phyloP scores from a whole-genome alignment of 805 yeast genomes.

The Hanseniaspora valbyensis region DNA sequence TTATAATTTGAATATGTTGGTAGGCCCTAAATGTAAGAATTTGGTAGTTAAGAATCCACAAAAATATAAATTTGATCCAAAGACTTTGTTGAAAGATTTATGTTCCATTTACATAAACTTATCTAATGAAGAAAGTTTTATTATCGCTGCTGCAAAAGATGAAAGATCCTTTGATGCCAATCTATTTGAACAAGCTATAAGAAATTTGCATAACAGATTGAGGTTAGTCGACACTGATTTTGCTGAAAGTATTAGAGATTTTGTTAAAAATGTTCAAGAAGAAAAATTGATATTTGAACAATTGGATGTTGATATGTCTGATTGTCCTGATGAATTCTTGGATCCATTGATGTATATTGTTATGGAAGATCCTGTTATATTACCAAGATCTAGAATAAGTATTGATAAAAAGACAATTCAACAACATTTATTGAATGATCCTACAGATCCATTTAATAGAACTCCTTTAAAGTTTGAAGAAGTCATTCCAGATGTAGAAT shows the following conservation, averaged over 20 bases:
- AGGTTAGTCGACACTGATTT: constrained; percentile 45
- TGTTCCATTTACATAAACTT: constrained; percentile 69
- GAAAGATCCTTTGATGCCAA: constrained; percentile 71
- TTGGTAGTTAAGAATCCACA: constrained; percentile 78
- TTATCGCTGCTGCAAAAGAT: constrained; percentile 76
- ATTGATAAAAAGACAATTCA: constrained; percentile 88
- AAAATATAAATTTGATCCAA: constrained; percentile 73
- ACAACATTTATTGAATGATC: constrained; percentile 84
- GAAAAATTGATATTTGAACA: constrained; percentile 55
- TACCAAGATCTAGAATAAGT: constrained; percentile 74
- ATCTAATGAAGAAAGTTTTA: constrained; percentile 51
- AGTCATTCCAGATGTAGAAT: constrained; percentile 64
- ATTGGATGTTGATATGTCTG: constrained; percentile 82
- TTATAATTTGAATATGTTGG: constrained; percentile 82
- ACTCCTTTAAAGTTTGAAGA: constrained; percentile 83
- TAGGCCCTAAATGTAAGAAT: constrained; percentile 87
- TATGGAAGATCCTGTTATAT: constrained; percentile 92
- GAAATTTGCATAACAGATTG: constrained; percentile 46
- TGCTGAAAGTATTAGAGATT: constrained; percentile 40
- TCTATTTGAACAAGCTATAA: constrained; percentile 59
- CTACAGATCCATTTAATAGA: constrained; percentile 96
- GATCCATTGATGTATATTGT: constrained; percentile 94
- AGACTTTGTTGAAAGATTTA: constrained; percentile 52
- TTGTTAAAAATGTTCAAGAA: constrained; percentile 56
- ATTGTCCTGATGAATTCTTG: constrained; percentile 88